A percentile compares a stretch with the other conserved stretches of the same genome.
These are phyloP conservation scores for Calonectria hongkongensis DNA, from an alignment of 2,329 filamentous ascomycete species.

Conservation along the genomic window DNA sequence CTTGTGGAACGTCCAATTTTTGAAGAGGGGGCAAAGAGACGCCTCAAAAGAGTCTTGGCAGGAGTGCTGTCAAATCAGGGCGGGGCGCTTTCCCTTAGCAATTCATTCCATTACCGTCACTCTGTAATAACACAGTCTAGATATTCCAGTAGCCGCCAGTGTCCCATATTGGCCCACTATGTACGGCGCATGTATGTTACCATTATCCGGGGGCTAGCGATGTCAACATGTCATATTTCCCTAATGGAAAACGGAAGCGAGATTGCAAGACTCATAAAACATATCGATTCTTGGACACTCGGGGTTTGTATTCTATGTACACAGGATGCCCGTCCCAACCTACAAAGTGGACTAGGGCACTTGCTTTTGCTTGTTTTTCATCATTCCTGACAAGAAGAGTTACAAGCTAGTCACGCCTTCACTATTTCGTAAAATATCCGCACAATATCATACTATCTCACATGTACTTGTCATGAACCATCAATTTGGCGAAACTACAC, in stretches of 20 bases:
- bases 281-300: background rate
- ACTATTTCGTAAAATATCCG: background rate
- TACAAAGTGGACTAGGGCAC: background rate
- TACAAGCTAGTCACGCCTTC: background rate
- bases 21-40: background rate
- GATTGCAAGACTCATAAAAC: background rate
- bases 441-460: background rate
- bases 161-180: too few species aligned
- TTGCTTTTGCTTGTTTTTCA: background rate
- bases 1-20: background rate
- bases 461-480: background rate
- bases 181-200: too few species aligned
- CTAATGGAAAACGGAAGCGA: background rate
- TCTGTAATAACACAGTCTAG: background rate
- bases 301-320: conserved; percentile 10
- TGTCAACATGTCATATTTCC: background rate
- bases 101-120: background rate
- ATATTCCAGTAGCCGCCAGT: background rate
- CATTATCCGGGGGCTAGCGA: background rate
- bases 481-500: background rate
- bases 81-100: background rate
- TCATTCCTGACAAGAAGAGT: background rate
- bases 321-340: background rate
- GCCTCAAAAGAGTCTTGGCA: background rate
- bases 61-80: background rate